Evolutionary conservation across 495 filamentous ascomycete species (phyloP), one percentile per base, ranked within the genome.

Genomic region (Trichoderma reesei): DNA sequence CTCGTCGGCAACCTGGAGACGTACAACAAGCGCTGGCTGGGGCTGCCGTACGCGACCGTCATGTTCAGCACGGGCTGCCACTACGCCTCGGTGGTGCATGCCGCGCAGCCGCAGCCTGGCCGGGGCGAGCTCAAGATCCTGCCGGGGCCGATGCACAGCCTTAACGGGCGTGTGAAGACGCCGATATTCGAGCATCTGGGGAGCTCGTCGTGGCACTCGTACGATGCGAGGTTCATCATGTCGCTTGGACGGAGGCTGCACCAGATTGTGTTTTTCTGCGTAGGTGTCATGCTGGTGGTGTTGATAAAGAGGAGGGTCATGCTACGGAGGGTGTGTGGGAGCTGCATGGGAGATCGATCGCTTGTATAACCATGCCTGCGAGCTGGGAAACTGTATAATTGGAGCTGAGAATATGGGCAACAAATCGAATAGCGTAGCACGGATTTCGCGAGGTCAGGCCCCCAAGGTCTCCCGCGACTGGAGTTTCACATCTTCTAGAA

Each of bases 61-160:
- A 78, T 78, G 76, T 78, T 78, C 64, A 76, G 72, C 65, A 78
- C 76, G 9, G 75, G 75, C 41, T 78, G 75, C 46, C 75, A 78
- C 62, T 78, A 75, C 34, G 76, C 75, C 54, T 76, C 75, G 71
- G 72, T 68, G 0, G 75, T 78, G 38, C 75, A 75, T 65, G 71
- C 74, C 41, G 68, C n/a, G n/a, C n/a, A n/a, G n/a, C n/a, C 71
- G 36, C 72, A 78, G 33, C 36, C 31, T 0, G 65, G 73, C 59
- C 68, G 75, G 42, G 61, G 65, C 20, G 48, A 67, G 13, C 69
- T 79, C 18, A 75, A 76, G 44, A 73, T 80, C 51, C 69, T 80
- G 10, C 67, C 72, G 20, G 78, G 78, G 5, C 68, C 69, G n/a
- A 60, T 80, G 64, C 78, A 78, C 63, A 74, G 70, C 62, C 69